Evolutionary conservation across 805 yeast genomes (phyloP), one percentile per base, ranked within the genome.

Genomic region (Suhomyces vadensis): DNA sequence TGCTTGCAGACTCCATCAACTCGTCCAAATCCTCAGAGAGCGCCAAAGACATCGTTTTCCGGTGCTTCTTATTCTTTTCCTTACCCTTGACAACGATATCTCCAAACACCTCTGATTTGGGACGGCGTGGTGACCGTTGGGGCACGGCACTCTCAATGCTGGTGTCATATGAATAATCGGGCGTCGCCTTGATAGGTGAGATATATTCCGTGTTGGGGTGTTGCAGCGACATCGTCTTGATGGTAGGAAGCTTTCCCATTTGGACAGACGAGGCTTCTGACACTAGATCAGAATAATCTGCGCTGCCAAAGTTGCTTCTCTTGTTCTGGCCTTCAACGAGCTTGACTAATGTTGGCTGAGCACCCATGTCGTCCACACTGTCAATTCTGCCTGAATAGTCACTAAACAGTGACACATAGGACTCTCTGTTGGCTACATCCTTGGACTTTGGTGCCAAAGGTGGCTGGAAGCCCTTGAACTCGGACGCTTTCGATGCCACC

Each of bases 61-160:
- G 26, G 20, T 40, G 43, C 26, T 31, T 44, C 10, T 36, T 29
- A 6, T 39, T 35, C 35, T 25, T 37, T 20, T 17, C 23, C 16
- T 20, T 21, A 11, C 31, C 8, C 3, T 19, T 20, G 46, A 39
- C 16, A 37, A 11, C 17, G 21, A 21, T n/a, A 19, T 20, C 33
- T 17, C 13, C 17, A n/a, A 24, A 5, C 11, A 43, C 33, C 40
- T 51, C 67, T 46, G 70, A 65, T 21, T 60, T 60, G 5, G 75
- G 75, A 44, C 76, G 53, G 37, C 66, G 55, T 5, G 57, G 57
- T 27, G 73, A 69, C 41, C 76, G 58, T 1, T 73, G 65, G 2
- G 76, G 76, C 2, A 71, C 56, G 3, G 71, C 55, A 5, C 56
- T 56, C 33, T 68, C 74, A 26, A 70, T 56, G 17, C 51, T 60